Base-by-base conservation (phyloP, 768 basidiomycete species). In the Suillus hirtellus region DNA sequence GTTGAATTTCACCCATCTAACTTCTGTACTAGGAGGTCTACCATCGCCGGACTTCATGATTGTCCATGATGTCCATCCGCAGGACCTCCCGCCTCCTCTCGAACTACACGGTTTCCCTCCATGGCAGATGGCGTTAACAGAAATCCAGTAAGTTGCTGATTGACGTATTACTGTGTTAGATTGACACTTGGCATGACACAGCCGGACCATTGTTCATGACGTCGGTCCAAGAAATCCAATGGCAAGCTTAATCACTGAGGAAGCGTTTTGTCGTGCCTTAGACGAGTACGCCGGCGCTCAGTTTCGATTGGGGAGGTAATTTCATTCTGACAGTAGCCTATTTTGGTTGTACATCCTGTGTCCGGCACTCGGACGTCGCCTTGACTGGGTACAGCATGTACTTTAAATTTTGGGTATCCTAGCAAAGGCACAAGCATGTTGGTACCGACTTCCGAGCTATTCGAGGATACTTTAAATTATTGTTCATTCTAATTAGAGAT, bases 61-160 rank as follows among this genome's bases (percentile, higher is more conserved):
- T 66, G 79, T 93, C 17, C 90, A 93, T 69, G 77, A 85, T 53
- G 64, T 89, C 24, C 75, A 79, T 2, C 71, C 76, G 14, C 74
- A 68, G 55, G 73, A 72, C 43, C 73, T 76, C 43, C 71, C 70
- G 44, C 69, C 77, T 27, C 85, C 89, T 1, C 73, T 88, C 59
- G 90, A 93, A 71, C 77, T 93, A 24, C 77, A 89, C 67, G 89
- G 88, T 5, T 93, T 89, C 68, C 92, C 92, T 19, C 92, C 92
- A 17, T 94, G 92, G 92, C 92, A 94, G 68, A 84, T 87, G n/a
- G 80, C 88, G 61, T 76, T 94, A 47, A 90, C 90, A 52, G 92
- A 94, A 73, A 86, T 94, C 64, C 82, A 87, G 92, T 93, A 71
- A 75, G 89, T 76, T 12, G 53, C 27, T 3, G 3, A 42, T 38